phyloP scores from a whole-genome alignment of 331 rosid species.

The Malus hybrid region DNA sequence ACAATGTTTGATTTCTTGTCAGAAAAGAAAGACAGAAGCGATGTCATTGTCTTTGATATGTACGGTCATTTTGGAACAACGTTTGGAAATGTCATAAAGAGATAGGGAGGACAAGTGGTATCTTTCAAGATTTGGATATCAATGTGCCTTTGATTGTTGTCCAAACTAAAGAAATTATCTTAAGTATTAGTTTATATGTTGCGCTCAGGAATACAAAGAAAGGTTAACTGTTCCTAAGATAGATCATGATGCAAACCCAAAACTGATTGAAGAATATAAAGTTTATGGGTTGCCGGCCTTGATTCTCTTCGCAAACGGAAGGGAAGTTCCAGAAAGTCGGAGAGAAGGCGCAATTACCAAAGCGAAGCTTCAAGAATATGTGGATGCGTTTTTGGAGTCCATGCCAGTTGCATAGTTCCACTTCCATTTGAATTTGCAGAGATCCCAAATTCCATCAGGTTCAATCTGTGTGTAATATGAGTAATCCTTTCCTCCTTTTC shows the following conservation, averaged over 20 bases:
- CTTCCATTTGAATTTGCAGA: background rate
- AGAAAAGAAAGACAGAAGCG: background rate
- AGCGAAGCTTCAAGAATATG: slow-evolving; percentile 57
- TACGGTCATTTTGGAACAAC: background rate
- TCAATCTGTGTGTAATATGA: background rate
- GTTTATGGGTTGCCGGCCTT: slow-evolving; percentile 75
- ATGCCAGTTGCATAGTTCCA: slow-evolving; percentile 41
- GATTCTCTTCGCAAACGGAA: slow-evolving; percentile 67
- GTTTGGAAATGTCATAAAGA: background rate
- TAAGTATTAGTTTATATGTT: background rate
- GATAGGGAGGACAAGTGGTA: background rate
- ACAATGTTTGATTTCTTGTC: background rate
- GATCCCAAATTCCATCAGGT: background rate
- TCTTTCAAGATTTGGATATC: background rate
- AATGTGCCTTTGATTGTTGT: background rate
- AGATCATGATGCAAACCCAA: slow-evolving; percentile 80
- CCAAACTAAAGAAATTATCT: background rate
- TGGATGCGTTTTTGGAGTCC: slow-evolving; percentile 59
- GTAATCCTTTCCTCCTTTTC: background rate
- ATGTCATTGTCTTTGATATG: background rate
- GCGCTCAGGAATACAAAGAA: slow-evolving; percentile 62
- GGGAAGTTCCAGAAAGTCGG: slow-evolving; percentile 72
- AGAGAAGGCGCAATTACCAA: slow-evolving; percentile 86
- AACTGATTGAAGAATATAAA: slow-evolving; percentile 56
- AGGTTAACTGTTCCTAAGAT: slow-evolving; percentile 64